Base-by-base conservation (phyloP, 495 filamentous ascomycete genomes). In the Clavariopsis aquatica region DNA sequence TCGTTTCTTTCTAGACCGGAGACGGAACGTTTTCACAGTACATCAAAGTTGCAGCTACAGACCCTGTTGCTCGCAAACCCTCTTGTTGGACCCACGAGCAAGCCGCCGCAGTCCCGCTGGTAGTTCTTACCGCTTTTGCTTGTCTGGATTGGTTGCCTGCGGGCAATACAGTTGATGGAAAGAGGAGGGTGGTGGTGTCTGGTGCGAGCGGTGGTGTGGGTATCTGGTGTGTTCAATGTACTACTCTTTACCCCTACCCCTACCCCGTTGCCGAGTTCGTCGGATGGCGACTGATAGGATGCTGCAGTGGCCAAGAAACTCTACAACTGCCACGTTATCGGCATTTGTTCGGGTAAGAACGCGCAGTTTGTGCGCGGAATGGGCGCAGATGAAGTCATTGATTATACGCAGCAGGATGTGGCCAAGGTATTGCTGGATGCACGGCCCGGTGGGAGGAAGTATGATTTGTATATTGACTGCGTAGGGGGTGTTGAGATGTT, bases 381-480 rank as follows among this genome's bases (percentile, higher is more conserved):
- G 34, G 66, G 66, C 12, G 73, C 69, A 3, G 71, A 73, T 36
- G 69, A 69, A 49, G 57, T 72, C 38, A 55, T 73, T 17, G 73
- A 75, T 54, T 75, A 75, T 54, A 75, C 71, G 1, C 36, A 52
- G 1, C 51, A 69, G 49, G 49, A 54, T 34, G 71, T 75, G 6
- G 52, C 63, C n/a, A 27, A 46, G 26, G 43, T 55, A 12, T 36
- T 65, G 1, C 34, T 65, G 10, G 29, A 45, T 46, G 9, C 45
- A 4, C 26, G 17, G 6, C 63, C 71, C 24, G 23, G 34, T 15
- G 55, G 64, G 17, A 67, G 66, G 27, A 61, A 57, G 43, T 69
- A 70, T 19, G 71, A 70, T 56, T 60, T 69, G 8, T 69, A 73
- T 24, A 69, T 75, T 29, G 73, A 75, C 41, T 75, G 73, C 51